Evolutionary conservation across 2,329 filamentous ascomycete species (phyloP), one percentile per base, ranked within the genome.

Genomic region (Phialophora tarda): DNA sequence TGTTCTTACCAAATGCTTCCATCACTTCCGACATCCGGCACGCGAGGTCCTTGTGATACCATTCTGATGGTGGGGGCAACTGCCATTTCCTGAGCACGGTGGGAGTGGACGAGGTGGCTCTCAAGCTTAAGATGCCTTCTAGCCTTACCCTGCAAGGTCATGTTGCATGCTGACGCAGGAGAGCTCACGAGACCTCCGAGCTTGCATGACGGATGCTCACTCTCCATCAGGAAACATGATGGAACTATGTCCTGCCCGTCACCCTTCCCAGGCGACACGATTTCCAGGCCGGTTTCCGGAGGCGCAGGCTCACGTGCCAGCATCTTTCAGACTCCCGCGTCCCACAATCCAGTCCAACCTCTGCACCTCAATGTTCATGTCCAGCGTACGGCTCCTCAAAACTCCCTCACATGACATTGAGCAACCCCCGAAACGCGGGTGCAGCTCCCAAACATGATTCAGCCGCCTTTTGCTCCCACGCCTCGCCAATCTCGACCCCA

Each of bases 11-110:
- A 58, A 50, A 34, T 34, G 4, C 23, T 41, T 38, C 26, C 47
- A 34, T 44, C 34, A n/a, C 56, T 60, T 64, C 57, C 56, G 62
- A 56, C 17, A 53, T 38, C 48, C 47, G 28, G 47, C 12, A 10
- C 17, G 44, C 28, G 23, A 61, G 3, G 28, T 51, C 58, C 41
- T 53, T 38, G 59, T 61, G 59, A 17, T 28, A 53, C 59, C 30
- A 28, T 24, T 23, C 5, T 17, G 23, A 17, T 34, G 21, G n/a
- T 23, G 21, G 44, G 44, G 41, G 28, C 26, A 41, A n/a, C 30
- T 32, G n/a, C 32, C 30, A 41, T 38, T 12, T 26, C 30, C 26
- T n/a, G 44, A 17, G 41, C 23, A 38, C 28, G 41, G 38, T 17
- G 4, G 41, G 24, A 44, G 38, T n/a, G 17, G 17, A 44, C 17